Evolutionary conservation across 495 filamentous ascomycete species (phyloP).

Genomic region (Aspergillus biplanus): DNA sequence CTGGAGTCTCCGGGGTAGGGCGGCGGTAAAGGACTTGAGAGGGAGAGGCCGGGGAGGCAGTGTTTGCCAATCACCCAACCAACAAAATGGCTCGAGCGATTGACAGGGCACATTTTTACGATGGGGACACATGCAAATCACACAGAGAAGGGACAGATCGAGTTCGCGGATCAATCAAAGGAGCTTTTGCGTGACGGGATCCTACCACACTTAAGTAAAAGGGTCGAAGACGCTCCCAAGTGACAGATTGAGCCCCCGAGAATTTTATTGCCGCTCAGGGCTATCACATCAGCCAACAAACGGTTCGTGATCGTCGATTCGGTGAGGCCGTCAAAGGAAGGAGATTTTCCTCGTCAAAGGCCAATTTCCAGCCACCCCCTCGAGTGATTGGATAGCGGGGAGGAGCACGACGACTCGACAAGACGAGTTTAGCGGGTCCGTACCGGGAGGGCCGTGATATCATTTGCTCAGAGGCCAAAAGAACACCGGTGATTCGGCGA

Average conservation of each 20-base stretch:
- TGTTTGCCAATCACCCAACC: too few relatives aligned
- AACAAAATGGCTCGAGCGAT: too few relatives aligned
- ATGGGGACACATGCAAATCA: too few relatives aligned
- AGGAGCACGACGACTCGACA: not conserved
- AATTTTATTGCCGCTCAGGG: not conserved
- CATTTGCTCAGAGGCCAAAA: not conserved
- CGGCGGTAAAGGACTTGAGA: too few relatives aligned
- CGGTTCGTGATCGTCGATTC: not conserved
- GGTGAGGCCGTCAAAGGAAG: not conserved
- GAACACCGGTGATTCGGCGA: not conserved
- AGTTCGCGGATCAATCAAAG: too few relatives aligned
- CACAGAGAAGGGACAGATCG: too few relatives aligned
- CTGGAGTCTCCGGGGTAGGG: too few relatives aligned
- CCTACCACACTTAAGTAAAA: not conserved
- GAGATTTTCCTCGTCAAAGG: not conserved
- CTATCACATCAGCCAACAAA: not conserved
- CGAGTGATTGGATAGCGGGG: not conserved
- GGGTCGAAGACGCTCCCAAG: not conserved
- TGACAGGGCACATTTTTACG: too few relatives aligned
- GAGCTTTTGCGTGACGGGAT: not conserved
- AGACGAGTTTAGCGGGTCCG: not conserved
- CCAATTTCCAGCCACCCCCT: not conserved
- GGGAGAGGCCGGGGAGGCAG: too few relatives aligned
- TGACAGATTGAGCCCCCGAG: not conserved
- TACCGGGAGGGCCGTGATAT: not conserved